phyloP scores from a whole-genome alignment of 192 early-diverging fungal genomes.

The Lunasporangiospora selenospora region DNA sequence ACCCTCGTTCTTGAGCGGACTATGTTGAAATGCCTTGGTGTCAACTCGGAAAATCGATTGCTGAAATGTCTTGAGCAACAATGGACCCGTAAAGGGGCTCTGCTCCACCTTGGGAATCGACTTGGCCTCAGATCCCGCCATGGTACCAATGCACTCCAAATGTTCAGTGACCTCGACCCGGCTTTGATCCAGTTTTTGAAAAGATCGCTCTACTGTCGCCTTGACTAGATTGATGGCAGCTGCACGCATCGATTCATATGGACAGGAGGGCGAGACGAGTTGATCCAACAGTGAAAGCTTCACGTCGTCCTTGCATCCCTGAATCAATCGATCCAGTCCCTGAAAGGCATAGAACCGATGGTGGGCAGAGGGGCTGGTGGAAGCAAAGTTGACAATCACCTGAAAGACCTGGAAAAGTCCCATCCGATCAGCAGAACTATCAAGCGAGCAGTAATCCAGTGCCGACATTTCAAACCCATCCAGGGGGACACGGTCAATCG shows the following conservation, averaged over 20 bases:
- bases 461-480: conserved; percentile 24
- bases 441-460: conserved; percentile 30
- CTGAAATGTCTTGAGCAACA: conserved; percentile 49
- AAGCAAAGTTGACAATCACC: conserved; percentile 49
- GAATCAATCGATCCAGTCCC: conserved; percentile 37
- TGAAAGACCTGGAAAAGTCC: conserved; percentile 42
- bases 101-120: neutral
- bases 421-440: conserved; percentile 26
- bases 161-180: conserved; percentile 2
- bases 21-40: conserved; percentile 15
- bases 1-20: conserved; percentile 21
- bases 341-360: conserved; percentile 52
- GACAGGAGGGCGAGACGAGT: conserved; percentile 47
- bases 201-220: conserved; percentile 46
- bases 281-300: conserved; percentile 49
- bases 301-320: conserved; percentile 48
- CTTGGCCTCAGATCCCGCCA: neutral
- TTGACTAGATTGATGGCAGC: conserved; percentile 56
- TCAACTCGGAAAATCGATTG: conserved; percentile 41
- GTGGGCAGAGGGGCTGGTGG: conserved; percentile 41
- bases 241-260: conserved; percentile 55
- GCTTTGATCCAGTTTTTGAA: conserved; percentile 12
- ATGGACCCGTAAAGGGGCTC: conserved; percentile 49
- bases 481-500: conserved; percentile 28
- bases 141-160: neutral